phyloP scores from a whole-genome alignment of 352 stramenopile species.

The Blastocystis sp. region DNA sequence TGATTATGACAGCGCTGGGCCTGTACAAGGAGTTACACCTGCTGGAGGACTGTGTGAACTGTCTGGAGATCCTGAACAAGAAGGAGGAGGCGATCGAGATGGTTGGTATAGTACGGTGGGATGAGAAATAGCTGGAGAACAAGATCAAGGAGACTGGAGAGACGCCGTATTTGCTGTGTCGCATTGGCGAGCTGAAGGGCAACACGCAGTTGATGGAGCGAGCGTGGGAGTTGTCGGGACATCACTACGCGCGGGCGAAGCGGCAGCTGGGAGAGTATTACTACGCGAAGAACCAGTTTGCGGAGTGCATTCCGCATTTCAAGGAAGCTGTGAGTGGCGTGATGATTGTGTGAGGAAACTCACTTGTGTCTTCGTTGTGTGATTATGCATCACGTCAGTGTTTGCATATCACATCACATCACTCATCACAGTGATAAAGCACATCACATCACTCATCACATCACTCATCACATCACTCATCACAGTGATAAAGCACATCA shows the following conservation, averaged over 20 bases:
- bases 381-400: not conserved
- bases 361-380: too few species aligned
- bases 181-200: conserved; percentile 68
- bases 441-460: too few species aligned
- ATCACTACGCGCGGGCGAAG: conserved; percentile 68
- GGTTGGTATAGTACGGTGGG: not conserved
- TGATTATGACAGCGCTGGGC: conserved; percentile 44
- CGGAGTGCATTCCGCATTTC: conserved; percentile 57
- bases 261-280: conserved; percentile 66
- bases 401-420: too few species aligned
- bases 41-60: conserved; percentile 69
- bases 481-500: too few species aligned
- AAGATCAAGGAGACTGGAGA: conserved; percentile 14
- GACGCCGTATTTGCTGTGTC: conserved; percentile 67
- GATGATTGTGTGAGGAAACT: too few species aligned
- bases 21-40: conserved; percentile 69
- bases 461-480: too few species aligned
- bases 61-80: conserved; percentile 65
- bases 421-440: too few species aligned
- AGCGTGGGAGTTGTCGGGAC: conserved; percentile 62
- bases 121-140: conserved; percentile 29
- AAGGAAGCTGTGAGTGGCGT: not conserved
- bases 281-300: conserved; percentile 60
- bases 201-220: conserved; percentile 59
- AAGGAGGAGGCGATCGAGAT: conserved; percentile 67